Conservation (phyloP, 2,329 filamentous ascomycete genomes). For the Dendryphion nanum region DNA sequence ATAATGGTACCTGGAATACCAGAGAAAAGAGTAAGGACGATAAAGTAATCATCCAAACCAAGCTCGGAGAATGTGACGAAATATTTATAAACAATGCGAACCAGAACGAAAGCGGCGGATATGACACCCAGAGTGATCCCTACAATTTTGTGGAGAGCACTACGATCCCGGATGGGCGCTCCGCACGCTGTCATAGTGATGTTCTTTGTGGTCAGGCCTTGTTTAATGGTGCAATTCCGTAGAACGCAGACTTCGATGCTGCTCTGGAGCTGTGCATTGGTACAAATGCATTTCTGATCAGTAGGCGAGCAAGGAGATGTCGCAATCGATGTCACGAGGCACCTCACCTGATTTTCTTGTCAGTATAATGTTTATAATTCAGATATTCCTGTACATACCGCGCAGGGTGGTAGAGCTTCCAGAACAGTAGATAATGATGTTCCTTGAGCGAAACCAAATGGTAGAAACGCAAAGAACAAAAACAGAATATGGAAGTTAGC, state of each 20-base stretch:
- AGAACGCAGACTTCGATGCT: slow-evolving; percentile 13
- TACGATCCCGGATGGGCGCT: slow-evolving; percentile 38
- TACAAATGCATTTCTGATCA: slow-evolving; percentile 13
- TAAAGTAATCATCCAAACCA: slow-evolving; percentile 41
- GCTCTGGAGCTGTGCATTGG: slow-evolving; percentile 8
- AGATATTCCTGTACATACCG: no score
- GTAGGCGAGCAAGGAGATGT: slow-evolving; percentile 12
- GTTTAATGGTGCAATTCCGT: slow-evolving; percentile 10
- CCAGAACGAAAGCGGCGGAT: slow-evolving; percentile 32
- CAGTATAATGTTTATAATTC: no score
- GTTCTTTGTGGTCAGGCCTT: slow-evolving; percentile 40
- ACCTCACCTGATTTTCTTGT: slow-evolving; percentile 9
- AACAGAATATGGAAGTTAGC: slow-evolving; percentile 7
- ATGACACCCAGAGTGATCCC: slow-evolving; percentile 36
- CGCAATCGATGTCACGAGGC: slow-evolving; percentile 10
- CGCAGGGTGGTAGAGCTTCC: slow-evolving; percentile 6
- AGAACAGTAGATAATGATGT: slow-evolving; percentile 4
- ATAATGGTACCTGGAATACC: slow-evolving; percentile 26
- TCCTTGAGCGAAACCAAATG: slow-evolving; percentile 5
- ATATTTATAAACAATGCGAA: slow-evolving; percentile 40
- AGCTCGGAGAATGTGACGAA: slow-evolving; percentile 33
- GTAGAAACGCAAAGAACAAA: slow-evolving; percentile 12
- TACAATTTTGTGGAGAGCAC: slow-evolving; percentile 26
- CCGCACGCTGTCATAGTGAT: slow-evolving; percentile 40
- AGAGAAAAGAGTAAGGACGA: slow-evolving; percentile 18